These are phyloP conservation scores for Rhynchosporium graminicola DNA, from an alignment of 2,329 filamentous ascomycete genomes.

Conservation along the genomic window DNA sequence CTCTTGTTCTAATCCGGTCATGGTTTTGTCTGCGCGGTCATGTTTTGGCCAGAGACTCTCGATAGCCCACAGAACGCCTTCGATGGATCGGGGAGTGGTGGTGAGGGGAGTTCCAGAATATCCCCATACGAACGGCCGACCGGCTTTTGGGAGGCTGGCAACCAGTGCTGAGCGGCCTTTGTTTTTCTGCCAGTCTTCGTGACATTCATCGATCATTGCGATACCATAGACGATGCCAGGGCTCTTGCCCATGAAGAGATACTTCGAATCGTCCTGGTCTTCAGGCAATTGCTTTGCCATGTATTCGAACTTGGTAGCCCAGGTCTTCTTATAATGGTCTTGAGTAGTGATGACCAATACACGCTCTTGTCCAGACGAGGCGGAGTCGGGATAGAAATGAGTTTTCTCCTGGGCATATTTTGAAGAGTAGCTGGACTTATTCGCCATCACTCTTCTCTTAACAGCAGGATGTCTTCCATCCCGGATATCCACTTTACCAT, in stretches of 20 bases:
- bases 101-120: conserved; percentile 30
- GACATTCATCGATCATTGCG: conserved; percentile 32
- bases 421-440: background rate
- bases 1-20: conserved; percentile 15
- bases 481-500: background rate
- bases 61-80: conserved; percentile 27
- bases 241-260: background rate
- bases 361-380: conserved; percentile 21
- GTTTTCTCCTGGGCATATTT: background rate
- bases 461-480: conserved; percentile 15
- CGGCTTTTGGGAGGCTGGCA: conserved; percentile 15
- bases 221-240: conserved; percentile 30
- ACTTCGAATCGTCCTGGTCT: background rate
- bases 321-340: conserved; percentile 16
- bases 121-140: conserved; percentile 29
- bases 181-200: conserved; percentile 25
- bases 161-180: conserved; percentile 23
- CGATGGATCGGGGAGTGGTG: conserved; percentile 23
- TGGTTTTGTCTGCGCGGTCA: background rate
- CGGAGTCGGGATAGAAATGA: conserved; percentile 9
- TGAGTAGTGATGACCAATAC: conserved; percentile 27
- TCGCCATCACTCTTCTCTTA: conserved; percentile 3
- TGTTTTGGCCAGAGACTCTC: conserved; percentile 23
- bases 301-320: conserved; percentile 23
- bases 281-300: conserved; percentile 4